A percentile compares a stretch with the other conserved stretches of the same genome.
phyloP scores from a whole-genome alignment of 2,329 filamentous ascomycete species.

The Amylocarpus encephaloides region DNA sequence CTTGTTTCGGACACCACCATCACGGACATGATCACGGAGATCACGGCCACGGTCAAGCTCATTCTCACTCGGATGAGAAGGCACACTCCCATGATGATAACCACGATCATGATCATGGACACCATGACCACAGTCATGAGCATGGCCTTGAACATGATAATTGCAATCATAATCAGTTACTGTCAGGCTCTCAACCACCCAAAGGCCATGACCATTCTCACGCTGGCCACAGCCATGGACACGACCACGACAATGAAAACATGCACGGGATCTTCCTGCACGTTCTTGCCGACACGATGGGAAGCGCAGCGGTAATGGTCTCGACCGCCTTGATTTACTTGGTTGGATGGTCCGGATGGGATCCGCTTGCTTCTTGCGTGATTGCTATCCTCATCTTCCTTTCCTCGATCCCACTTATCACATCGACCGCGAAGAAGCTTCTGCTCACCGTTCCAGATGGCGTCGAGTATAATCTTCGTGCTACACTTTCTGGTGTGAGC shows the following conservation, averaged over 20 bases:
- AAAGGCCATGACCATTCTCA: constrained; percentile 1
- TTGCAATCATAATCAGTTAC: too few species aligned
- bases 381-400: constrained; percentile 90
- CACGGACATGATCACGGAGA: constrained; percentile 35
- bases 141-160: constrained; percentile 18
- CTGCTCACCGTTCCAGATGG: constrained; percentile 79
- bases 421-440: constrained; percentile 73
- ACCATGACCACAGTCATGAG: constrained; percentile 7
- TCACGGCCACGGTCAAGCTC: constrained; percentile 28
- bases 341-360: constrained; percentile 88
- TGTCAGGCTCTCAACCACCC: neutral
- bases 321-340: constrained; percentile 84
- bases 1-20: constrained; percentile 37
- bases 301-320: constrained; percentile 88
- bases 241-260: constrained; percentile 84
- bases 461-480: constrained; percentile 80
- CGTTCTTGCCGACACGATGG: constrained; percentile 88
- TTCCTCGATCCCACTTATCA: constrained; percentile 84
- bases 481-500: constrained; percentile 75
- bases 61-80: constrained; percentile 30
- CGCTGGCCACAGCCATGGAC: constrained; percentile 34
- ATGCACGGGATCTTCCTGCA: constrained; percentile 98
- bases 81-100: constrained; percentile 12
- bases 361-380: constrained; percentile 86
- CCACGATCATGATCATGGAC: constrained; percentile 15